A percentile compares a stretch with the other conserved stretches of the same genome.
These are phyloP conservation scores for Ambrosia trifida DNA, from an alignment of 129 eudicot species.

Conservation along the genomic window DNA sequence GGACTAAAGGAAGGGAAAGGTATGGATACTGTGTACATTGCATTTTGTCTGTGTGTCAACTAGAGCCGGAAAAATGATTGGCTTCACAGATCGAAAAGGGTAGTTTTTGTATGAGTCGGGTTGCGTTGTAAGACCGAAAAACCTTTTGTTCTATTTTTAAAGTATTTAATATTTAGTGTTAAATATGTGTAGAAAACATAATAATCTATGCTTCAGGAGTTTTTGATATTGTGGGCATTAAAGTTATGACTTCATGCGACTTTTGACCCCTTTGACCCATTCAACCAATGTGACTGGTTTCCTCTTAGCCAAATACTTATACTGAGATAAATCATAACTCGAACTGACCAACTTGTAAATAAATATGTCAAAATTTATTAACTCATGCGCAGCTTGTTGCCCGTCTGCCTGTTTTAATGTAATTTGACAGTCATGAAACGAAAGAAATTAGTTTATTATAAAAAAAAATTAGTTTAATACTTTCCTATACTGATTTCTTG, in stretches of 20 bases:
- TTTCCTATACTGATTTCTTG: constrained; percentile 18
- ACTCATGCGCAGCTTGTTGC: no score
- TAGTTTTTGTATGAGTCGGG: not conserved
- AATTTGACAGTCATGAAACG: no score
- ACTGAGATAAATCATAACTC: not conserved
- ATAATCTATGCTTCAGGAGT: not conserved
- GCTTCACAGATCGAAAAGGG: not conserved
- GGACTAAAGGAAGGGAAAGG: constrained; percentile 67
- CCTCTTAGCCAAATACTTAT: not conserved
- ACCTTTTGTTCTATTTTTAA: not conserved
- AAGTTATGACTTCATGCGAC: not conserved
- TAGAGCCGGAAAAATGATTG: not conserved
- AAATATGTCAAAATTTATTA: not conserved
- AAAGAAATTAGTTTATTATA: no score
- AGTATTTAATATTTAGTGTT: not conserved
- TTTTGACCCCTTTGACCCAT: not conserved
- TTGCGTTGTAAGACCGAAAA: not conserved
- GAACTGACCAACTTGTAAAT: not conserved
- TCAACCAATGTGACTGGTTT: not conserved
- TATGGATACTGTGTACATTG: constrained; percentile 30
- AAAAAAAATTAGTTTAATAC: no score
- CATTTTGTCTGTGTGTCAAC: not conserved
- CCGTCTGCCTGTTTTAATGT: no score
- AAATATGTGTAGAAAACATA: not conserved
- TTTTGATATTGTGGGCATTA: not conserved